Evolutionary conservation across 2,329 filamentous ascomycete genomes (phyloP).

Genomic region (Talaromyces sp.): DNA sequence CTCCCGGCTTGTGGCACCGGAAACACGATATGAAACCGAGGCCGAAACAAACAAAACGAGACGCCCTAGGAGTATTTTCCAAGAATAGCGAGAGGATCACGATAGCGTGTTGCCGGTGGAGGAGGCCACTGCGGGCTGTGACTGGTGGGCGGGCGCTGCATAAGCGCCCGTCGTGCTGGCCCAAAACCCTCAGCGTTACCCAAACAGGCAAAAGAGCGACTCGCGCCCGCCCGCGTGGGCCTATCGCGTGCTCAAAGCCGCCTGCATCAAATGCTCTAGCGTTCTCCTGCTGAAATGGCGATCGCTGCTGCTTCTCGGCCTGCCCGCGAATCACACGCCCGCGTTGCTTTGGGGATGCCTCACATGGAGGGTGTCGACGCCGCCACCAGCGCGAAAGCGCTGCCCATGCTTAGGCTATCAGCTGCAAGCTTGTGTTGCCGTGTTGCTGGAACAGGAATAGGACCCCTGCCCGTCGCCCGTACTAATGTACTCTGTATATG

Average conservation of each 20-base stretch:
- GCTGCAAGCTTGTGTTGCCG: constrained; percentile 2
- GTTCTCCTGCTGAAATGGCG: constrained; percentile 6
- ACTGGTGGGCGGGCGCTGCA: constrained; percentile 5
- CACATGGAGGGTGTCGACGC: constrained; percentile 4
- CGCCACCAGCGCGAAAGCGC: constrained; percentile 7
- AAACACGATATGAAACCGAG: neutral
- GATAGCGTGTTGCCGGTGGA: neutral
- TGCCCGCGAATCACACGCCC: constrained; percentile 7
- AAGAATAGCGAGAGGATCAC: neutral
- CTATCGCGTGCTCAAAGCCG: constrained; percentile 3
- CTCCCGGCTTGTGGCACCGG: neutral
- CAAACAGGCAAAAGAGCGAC: neutral
- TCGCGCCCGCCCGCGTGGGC: neutral
- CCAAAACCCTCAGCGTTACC: neutral
- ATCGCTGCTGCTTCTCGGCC: neutral
- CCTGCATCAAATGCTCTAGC: constrained; percentile 3
- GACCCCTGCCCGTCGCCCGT: neutral
- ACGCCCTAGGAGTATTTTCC: neutral
- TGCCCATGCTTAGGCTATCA: neutral
- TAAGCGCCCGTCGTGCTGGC: constrained; percentile 6
- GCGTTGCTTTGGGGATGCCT: neutral
- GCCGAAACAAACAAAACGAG: neutral
- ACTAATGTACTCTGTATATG: constrained; percentile 5
- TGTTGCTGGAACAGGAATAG: neutral
- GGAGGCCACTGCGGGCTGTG: neutral